These are phyloP conservation scores for Lodderomyces metapsilosis DNA, from an alignment of 1,139 yeast genomes.

Conservation along the genomic window DNA sequence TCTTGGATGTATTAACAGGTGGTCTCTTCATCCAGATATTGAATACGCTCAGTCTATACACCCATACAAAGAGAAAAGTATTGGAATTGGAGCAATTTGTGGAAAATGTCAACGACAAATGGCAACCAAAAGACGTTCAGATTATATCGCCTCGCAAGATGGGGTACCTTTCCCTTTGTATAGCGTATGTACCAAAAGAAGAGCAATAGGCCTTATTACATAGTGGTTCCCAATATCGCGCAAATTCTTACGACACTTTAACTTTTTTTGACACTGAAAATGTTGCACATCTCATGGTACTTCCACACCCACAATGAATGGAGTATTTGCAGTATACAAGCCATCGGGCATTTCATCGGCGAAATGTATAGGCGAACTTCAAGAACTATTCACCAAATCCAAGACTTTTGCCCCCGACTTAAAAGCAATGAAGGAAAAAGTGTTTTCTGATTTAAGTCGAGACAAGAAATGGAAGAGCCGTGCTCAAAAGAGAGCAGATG, in stretches of 20 bases:
- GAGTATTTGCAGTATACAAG: constrained; percentile 90
- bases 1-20: constrained; percentile 48
- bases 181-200: constrained; percentile 4
- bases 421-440: constrained; percentile 33
- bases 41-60: constrained; percentile 18
- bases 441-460: constrained; percentile 36
- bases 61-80: constrained; percentile 28
- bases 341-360: constrained; percentile 87
- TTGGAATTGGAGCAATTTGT: constrained; percentile 48
- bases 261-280: too few relatives aligned
- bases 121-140: constrained; percentile 22
- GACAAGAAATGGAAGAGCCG: constrained; percentile 45
- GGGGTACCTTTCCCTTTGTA: constrained; percentile 61
- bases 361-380: constrained; percentile 64
- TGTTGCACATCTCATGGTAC: neutral
- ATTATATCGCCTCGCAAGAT: constrained; percentile 55
- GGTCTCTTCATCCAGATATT: constrained; percentile 27
- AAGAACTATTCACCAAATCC: constrained; percentile 60
- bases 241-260: too few relatives aligned
- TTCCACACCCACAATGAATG: constrained; percentile 53
- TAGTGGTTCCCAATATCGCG: too few relatives aligned
- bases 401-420: constrained; percentile 57
- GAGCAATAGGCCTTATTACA: too few relatives aligned
- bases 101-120: constrained; percentile 35
- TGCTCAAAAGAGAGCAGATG: constrained; percentile 46